A percentile compares a stretch with the other conserved stretches of the same genome.
Conservation (phyloP, 1,284 basidiomycete species). For the Sphagnurus paluster region DNA sequence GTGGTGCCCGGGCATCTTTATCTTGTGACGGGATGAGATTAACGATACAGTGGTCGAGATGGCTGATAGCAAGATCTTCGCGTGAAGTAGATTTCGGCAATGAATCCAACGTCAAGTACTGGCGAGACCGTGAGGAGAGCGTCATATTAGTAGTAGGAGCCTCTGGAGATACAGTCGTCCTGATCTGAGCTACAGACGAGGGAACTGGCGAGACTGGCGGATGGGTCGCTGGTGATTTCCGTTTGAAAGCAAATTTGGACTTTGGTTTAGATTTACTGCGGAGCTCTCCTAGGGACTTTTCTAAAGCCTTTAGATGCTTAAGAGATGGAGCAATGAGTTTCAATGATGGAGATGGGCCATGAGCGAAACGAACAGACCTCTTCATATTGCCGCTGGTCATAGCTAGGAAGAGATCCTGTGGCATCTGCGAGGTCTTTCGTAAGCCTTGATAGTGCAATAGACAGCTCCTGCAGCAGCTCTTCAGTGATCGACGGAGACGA, state of each 20-base stretch:
- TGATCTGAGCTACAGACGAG: not conserved
- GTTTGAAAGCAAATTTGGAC: conserved; percentile 73
- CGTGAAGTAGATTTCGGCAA: conserved; percentile 28
- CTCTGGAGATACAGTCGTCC: conserved; percentile 13
- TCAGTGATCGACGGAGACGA: conserved; percentile 21
- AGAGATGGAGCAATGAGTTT: not conserved
- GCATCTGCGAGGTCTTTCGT: conserved; percentile 62
- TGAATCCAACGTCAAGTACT: conserved; percentile 39
- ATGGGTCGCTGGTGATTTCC: conserved; percentile 37
- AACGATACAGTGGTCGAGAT: conserved; percentile 66
- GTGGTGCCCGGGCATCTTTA: conserved; percentile 8
- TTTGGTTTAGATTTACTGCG: conserved; percentile 47
- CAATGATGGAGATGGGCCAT: not conserved
- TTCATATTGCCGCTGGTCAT: conserved; percentile 74
- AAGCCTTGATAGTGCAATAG: conserved; percentile 49
- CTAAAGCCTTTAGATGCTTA: conserved; percentile 63
- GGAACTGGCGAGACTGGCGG: not conserved
- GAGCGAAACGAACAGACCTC: conserved; percentile 44
- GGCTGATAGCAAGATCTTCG: conserved; percentile 57
- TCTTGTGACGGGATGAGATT: conserved; percentile 46
- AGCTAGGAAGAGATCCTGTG: conserved; percentile 62
- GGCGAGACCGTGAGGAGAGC: conserved; percentile 40
- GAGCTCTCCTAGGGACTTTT: conserved; percentile 51
- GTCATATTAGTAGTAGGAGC: conserved; percentile 30
- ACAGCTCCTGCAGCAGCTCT: conserved; percentile 37